Base-by-base conservation (phyloP, 2,329 filamentous ascomycete species). In the Sporothrix dimorphospora region DNA sequence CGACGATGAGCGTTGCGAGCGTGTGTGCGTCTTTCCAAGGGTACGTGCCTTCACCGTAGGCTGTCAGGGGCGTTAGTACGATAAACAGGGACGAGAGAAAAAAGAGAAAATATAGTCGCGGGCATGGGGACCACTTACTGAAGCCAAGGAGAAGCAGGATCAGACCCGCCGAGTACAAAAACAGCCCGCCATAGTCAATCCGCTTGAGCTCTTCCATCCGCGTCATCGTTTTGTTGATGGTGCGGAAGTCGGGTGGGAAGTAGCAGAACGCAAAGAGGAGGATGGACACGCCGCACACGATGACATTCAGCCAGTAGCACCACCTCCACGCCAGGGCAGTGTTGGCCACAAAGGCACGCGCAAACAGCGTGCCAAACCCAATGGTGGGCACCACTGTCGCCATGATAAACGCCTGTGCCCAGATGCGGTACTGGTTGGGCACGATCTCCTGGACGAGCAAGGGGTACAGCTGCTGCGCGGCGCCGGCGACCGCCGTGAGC, bases 261-360 rank as follows among this genome's bases (percentile, higher is more conserved):
- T 85, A 86, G 71, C 83, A 82, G 72, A 83, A 78, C 45, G 78
- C 77, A 68, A 81, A 84, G 2, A 84, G 78, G 1, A 79, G 75
- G 1, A 83, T 75, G 11, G 81, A 78, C 38, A 83, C 71, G 12
- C 78, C 79, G 47, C 78, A 80, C 70, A 83, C 78, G 69, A 85
- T 83, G 72, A 84, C 82, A 69, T 81, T 82, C 5, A 86, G 75
- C 74, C 84, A 86, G 76, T 84, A 87, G 67, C 78, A 81, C 83
- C 83, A 85, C 1, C 85, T 79, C 85, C 85, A 87, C 16, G 79
- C 79, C 4, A 79, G 75, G 4, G 74, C 76, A 0, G 83, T 85
- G 61, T 83, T 79, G 27, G 79, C 71, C 57, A 84, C 81, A 45
- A 86, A 79, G 2, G 79, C 77, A 9, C 81, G 78, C 2, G 84